These are phyloP conservation scores for Trichocladium antarcticum DNA, from an alignment of 495 filamentous ascomycete species.

Conservation along the genomic window DNA sequence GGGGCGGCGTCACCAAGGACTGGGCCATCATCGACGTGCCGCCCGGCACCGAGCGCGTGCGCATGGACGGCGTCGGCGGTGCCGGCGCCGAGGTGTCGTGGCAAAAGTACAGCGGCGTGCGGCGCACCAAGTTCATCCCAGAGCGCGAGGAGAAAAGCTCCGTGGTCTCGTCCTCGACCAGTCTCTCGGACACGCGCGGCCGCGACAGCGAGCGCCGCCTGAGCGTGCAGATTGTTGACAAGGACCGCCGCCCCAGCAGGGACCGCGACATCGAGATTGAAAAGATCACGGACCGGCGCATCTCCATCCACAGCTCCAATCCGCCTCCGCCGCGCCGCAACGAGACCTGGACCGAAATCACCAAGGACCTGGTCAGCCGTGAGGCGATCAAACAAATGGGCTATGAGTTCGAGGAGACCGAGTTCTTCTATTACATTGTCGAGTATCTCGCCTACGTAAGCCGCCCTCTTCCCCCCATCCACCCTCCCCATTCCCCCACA, in stretches of 20 bases:
- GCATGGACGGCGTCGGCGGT: conserved; percentile 62
- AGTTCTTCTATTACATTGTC: conserved; percentile 83
- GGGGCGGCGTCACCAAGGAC: conserved; percentile 54
- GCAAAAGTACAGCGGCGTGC: conserved; percentile 65
- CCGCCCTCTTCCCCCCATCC: conserved; percentile 12
- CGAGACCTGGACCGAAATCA: conserved; percentile 93
- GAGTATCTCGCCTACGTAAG: conserved; percentile 81
- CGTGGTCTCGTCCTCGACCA: conserved; percentile 22
- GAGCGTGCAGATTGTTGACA: conserved; percentile 37
- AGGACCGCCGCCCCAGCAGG: conserved; percentile 24
- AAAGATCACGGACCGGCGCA: conserved; percentile 36
- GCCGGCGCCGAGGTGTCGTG: conserved; percentile 58
- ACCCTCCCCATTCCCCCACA: not conserved
- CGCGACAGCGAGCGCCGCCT: conserved; percentile 22
- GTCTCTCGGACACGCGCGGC: conserved; percentile 19
- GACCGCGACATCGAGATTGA: conserved; percentile 38
- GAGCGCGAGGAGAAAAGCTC: conserved; percentile 30
- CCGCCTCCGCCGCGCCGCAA: conserved; percentile 38
- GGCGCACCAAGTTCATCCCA: conserved; percentile 55
- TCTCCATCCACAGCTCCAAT: conserved; percentile 25
- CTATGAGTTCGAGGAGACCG: conserved; percentile 88
- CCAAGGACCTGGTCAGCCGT: conserved; percentile 77
- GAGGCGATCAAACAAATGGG: conserved; percentile 79
- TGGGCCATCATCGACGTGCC: conserved; percentile 74
- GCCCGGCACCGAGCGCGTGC: conserved; percentile 62